These are phyloP conservation scores for Chytriomyces hyalinus DNA, from an alignment of 192 early-diverging fungal species.

Conservation along the genomic window DNA sequence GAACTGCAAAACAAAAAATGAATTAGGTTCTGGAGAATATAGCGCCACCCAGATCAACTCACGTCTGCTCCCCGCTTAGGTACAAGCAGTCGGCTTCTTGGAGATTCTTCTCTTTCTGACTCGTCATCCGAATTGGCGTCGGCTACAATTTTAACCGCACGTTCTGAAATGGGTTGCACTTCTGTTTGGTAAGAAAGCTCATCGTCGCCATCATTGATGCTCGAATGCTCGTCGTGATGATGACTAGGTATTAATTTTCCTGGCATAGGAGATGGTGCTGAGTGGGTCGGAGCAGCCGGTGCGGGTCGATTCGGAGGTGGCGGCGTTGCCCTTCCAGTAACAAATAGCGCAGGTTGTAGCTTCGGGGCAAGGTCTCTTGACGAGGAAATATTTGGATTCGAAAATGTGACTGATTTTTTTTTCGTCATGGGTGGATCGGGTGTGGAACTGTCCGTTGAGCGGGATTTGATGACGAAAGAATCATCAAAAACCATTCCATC, in stretches of 20 bases:
- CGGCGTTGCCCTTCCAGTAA: background rate
- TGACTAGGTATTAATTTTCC: background rate
- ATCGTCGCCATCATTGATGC: slow-evolving; percentile 28
- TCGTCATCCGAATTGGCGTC: too few species aligned
- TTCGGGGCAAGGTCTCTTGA: background rate
- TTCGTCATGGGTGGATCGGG: background rate
- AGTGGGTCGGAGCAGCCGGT: background rate
- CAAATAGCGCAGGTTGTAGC: background rate
- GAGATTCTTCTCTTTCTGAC: too few species aligned
- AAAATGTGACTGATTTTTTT: slow-evolving; percentile 29
- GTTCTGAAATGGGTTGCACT: background rate
- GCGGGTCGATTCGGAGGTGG: slow-evolving; percentile 27
- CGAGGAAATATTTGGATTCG: background rate
- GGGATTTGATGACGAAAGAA: background rate
- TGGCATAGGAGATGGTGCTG: background rate
- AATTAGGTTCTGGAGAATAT: too few species aligned
- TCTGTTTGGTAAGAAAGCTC: slow-evolving; percentile 5
- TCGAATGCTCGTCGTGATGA: background rate
- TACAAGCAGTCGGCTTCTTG: too few species aligned
- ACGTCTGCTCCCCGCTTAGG: too few species aligned
- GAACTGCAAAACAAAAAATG: background rate
- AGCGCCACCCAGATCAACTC: too few species aligned
- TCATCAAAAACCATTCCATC: slow-evolving; percentile 11
- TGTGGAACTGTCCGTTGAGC: background rate
- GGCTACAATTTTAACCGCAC: background rate